Conservation (phyloP, 23 red algal species). For the Chondrus crispus region DNA sequence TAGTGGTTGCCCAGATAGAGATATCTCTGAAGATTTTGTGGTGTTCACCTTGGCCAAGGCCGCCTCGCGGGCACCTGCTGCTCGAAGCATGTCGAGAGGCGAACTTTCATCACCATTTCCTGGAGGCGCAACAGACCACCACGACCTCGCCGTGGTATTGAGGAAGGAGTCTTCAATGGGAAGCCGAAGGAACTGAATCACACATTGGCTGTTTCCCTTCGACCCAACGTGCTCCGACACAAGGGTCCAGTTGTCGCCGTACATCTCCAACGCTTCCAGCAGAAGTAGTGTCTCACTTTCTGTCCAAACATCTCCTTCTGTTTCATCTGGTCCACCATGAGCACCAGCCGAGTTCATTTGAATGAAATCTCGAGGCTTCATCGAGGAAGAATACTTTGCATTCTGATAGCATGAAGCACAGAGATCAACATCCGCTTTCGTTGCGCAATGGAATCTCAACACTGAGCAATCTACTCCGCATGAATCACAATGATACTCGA, state of each 20-base stretch:
- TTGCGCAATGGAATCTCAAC: constrained; percentile 82
- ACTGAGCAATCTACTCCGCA: constrained; percentile 86
- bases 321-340: constrained; percentile 17
- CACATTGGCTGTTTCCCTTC: constrained; percentile 83
- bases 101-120: constrained; percentile 7
- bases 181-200: constrained; percentile 90
- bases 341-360: constrained; percentile 63
- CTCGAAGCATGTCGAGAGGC: constrained; percentile 51
- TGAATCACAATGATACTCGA: constrained; percentile 91
- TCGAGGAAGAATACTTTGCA: constrained; percentile 61
- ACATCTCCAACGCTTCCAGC: constrained; percentile 92
- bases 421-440: constrained; percentile 85
- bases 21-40: not conserved
- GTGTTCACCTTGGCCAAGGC: constrained; percentile 26
- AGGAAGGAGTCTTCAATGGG: constrained; percentile 98
- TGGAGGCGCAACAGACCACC: constrained; percentile 37
- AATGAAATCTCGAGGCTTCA: constrained; percentile 88
- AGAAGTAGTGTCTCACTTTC: constrained; percentile 89
- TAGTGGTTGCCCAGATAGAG: constrained; percentile 45
- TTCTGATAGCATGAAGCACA: constrained; percentile 77
- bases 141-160: constrained; percentile 8
- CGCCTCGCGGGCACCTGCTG: constrained; percentile 14
- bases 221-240: constrained; percentile 96
- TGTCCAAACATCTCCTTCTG: constrained; percentile 73
- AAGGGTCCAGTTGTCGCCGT: constrained; percentile 87